phyloP scores from a whole-genome alignment of 2,329 filamentous ascomycete genomes.

The Clarireedia hainanense region DNA sequence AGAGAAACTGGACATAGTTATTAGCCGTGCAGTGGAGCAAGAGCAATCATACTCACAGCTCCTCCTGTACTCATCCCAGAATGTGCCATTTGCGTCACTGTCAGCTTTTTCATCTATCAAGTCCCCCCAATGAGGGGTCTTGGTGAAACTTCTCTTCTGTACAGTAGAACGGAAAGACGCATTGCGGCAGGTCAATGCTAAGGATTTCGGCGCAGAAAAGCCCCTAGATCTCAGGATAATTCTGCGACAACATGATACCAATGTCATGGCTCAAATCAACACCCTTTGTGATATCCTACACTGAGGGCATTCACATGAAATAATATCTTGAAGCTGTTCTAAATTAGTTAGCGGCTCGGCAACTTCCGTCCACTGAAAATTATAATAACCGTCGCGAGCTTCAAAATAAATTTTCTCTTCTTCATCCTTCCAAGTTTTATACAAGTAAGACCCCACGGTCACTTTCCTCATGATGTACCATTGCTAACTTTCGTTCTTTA shows the following conservation, averaged over 20 bases:
- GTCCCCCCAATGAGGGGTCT: background rate
- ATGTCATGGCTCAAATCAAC: constrained; percentile 17
- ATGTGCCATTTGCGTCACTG: background rate
- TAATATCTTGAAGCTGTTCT: constrained; percentile 18
- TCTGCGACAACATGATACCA: constrained; percentile 11
- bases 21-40: background rate
- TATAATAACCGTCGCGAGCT: constrained; percentile 28
- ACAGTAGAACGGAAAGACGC: background rate
- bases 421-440: constrained; percentile 99
- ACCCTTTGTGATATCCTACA: background rate
- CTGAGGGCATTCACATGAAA: background rate
- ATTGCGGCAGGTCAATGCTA: constrained; percentile 2
- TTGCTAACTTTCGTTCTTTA: constrained; percentile 28
- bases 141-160: constrained; percentile 13
- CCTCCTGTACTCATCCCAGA: constrained; percentile 24
- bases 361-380: constrained; percentile 14
- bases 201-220: background rate
- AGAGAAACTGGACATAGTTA: constrained; percentile 11
- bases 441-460: constrained; percentile 59
- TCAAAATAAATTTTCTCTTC: constrained; percentile 41
- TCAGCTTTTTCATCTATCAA: constrained; percentile 4
- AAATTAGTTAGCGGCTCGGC: constrained; percentile 17
- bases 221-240: background rate
- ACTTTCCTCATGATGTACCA: constrained; percentile 1
- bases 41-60: constrained; percentile 16